Conservation (phyloP, 2,329 filamentous ascomycete species). For the Lachnum nothofagi region DNA sequence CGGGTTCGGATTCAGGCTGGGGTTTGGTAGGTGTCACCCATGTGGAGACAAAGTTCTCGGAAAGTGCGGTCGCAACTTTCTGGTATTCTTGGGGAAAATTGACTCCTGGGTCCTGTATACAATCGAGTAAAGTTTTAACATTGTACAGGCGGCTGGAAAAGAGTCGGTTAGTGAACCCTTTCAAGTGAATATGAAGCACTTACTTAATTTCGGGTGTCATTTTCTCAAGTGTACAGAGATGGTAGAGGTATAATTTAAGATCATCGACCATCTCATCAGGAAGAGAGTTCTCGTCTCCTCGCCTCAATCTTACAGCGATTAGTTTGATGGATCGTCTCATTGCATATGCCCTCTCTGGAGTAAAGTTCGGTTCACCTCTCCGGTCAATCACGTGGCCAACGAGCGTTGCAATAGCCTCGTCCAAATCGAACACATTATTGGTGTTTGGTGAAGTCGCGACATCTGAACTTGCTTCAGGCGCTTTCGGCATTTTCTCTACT, state of each 20-base stretch:
- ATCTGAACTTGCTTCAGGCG: too few species aligned
- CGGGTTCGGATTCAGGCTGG: too few species aligned
- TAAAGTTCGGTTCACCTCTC: neutral
- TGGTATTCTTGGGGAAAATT: neutral
- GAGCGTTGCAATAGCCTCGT: neutral
- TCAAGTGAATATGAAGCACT: neutral
- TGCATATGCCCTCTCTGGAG: neutral
- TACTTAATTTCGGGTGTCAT: constrained; percentile 2
- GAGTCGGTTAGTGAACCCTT: neutral
- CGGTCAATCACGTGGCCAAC: neutral
- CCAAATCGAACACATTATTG: neutral
- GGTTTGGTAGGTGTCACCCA: constrained; percentile 1
- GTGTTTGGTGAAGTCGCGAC: neutral
- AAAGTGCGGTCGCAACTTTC: constrained; percentile 1
- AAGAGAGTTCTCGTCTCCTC: neutral
- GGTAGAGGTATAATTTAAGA: neutral
- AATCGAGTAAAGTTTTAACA: neutral
- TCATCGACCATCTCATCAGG: neutral
- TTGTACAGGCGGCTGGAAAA: neutral
- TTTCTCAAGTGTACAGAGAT: neutral
- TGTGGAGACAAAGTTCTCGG: constrained; percentile 1
- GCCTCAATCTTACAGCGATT: neutral
- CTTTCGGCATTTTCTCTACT: too few species aligned
- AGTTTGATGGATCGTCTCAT: neutral
- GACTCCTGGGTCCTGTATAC: neutral